These are phyloP conservation scores for Leucaena leucocephala DNA, from an alignment of 306 rosid species.

Conservation along the genomic window DNA sequence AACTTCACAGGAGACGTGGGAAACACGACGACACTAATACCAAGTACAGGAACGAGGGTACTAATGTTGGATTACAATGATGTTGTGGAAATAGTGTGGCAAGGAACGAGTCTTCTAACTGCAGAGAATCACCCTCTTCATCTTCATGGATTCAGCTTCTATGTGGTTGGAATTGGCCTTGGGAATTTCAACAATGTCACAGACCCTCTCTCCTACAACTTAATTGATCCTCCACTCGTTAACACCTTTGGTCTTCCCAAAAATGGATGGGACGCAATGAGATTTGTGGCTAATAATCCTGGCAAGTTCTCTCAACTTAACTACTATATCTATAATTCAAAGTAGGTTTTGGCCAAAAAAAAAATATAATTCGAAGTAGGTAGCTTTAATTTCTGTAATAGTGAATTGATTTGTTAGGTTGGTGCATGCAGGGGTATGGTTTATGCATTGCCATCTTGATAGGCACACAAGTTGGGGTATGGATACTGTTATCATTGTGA, in stretches of 20 bases:
- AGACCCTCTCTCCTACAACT: constrained; percentile 38
- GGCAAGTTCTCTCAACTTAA: constrained; percentile 23
- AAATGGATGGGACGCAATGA: constrained; percentile 50
- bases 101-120: constrained; percentile 42
- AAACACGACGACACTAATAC: constrained; percentile 14
- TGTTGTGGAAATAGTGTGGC: constrained; percentile 50
- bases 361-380: too few relatives aligned
- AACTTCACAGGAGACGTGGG: constrained; percentile 50
- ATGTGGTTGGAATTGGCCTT: constrained; percentile 40
- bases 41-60: constrained; percentile 39
- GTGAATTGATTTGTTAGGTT: not conserved
- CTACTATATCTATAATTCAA: too few relatives aligned
- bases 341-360: too few relatives aligned
- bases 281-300: constrained; percentile 49
- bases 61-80: constrained; percentile 36
- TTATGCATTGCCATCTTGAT: constrained; percentile 50
- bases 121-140: constrained; percentile 60
- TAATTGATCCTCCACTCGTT: constrained; percentile 50
- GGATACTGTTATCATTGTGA: constrained; percentile 44
- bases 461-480: constrained; percentile 50
- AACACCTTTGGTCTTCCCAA: constrained; percentile 50
- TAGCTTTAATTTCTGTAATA: too few relatives aligned
- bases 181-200: constrained; percentile 40
- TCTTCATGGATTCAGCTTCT: constrained; percentile 55
- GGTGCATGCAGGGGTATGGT: constrained; percentile 49